Evolutionary conservation across 2,329 filamentous ascomycete genomes (phyloP).

Genomic region (Aureobasidium sp.): DNA sequence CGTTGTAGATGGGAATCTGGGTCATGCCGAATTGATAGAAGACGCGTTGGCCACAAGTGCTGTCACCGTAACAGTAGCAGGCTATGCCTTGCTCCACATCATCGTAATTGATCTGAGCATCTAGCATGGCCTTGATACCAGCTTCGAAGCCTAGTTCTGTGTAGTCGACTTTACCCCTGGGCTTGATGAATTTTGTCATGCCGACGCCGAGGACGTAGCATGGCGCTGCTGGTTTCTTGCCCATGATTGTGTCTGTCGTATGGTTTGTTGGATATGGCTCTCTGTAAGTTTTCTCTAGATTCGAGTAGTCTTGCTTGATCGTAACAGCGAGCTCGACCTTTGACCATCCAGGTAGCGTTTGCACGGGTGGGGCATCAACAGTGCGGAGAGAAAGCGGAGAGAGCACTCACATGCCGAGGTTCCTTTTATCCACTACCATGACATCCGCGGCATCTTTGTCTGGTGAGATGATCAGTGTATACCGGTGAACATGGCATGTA

Average conservation of each 20-base stretch:
- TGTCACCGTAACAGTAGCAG: constrained; percentile 98
- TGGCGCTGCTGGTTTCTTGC: constrained; percentile 38
- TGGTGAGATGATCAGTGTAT: not conserved
- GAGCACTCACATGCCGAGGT: constrained; percentile 12
- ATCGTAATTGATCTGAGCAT: constrained; percentile 88
- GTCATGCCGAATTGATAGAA: constrained; percentile 99
- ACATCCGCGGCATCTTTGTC: not conserved
- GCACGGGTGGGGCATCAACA: not conserved
- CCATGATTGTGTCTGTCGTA: constrained; percentile 10
- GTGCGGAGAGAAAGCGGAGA: constrained; percentile 12
- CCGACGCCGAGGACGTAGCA: constrained; percentile 92
- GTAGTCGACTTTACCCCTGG: constrained; percentile 87
- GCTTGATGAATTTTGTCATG: constrained; percentile 99
- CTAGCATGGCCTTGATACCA: constrained; percentile 73
- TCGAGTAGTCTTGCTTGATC: not conserved
- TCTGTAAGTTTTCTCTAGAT: not conserved
- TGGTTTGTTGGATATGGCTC: not conserved
- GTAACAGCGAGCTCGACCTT: not conserved
- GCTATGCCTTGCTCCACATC: constrained; percentile 90
- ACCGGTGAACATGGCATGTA: not conserved
- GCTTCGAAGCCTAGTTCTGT: constrained; percentile 90
- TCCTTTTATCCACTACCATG: not conserved
- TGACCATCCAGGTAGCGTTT: constrained; percentile 1
- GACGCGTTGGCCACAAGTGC: constrained; percentile 87
- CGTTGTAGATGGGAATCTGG: constrained; percentile 90